Base-by-base conservation (phyloP, 345 rosid species). In the Eucalyptus albens region DNA sequence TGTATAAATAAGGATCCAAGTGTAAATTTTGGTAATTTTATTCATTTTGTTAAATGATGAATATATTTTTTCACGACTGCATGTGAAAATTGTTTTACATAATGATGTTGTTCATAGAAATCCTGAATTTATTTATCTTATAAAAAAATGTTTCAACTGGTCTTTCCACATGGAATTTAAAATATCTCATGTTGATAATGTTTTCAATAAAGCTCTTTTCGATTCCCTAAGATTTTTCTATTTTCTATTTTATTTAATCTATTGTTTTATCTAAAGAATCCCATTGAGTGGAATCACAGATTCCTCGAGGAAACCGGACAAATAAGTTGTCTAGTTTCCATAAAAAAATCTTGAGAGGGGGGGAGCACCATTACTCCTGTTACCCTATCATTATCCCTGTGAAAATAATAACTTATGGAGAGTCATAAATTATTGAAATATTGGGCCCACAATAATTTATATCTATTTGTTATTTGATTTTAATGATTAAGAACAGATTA, bases 351-450 rank as follows among this genome's bases (percentile, higher is more conserved):
- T 56, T 22, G 60, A 9, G 27, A 24, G 0, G 0, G 27, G 60
- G 27, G 22, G 24, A 53, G 56, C 56, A 53, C 9, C 10, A 0
- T 53, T 53, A 19, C 24, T 53, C 10, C 2, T 51, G 4, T 56
- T 1, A 56, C 27, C 1, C 1, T 0, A 56, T 56, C 60, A 56
- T 22, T 56, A 8, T 56, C 0, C 60, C 0, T 7, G 4, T 51
- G 9, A 51, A 17, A 51, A 17, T 51, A 51, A 51, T 1, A 16
- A 51, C 1, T 51, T 17, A 51, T 51, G 0, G 22, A 0, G 0
- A 51, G 0, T 51, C 1, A 51, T 51, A 51, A 51, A 51, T 51
- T 51, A 51, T 51, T 51, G 9, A 17, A 51, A 51, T 0, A 17
- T 0, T 51, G 2, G 9, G 56, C 9, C 1, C 22, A 51, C 9